phyloP scores from a whole-genome alignment of 2,329 filamentous ascomycete species.

The Thyridium curvatum region DNA sequence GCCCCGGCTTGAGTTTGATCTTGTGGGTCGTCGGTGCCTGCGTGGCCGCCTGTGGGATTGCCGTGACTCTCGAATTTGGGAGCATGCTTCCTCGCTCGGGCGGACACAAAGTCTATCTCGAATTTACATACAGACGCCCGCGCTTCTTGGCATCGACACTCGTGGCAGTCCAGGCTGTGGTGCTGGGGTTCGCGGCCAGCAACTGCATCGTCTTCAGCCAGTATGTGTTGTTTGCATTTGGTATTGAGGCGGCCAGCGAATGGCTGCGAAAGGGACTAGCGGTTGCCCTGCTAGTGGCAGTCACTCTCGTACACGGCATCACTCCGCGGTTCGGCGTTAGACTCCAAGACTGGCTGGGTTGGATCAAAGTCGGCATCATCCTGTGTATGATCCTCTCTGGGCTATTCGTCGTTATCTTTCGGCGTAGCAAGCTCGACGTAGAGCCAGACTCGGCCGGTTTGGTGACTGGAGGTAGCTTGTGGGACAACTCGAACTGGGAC shows the following conservation, averaged over 20 bases:
- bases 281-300: conserved; percentile 45
- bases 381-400: conserved; percentile 56
- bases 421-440: conserved; percentile 14
- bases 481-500: conserved; percentile 62
- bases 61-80: conserved; percentile 60
- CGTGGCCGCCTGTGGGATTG: conserved; percentile 54
- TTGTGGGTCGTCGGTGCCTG: conserved; percentile 59
- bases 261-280: conserved; percentile 49
- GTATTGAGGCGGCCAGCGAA: conserved; percentile 38
- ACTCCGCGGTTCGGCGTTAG: conserved; percentile 50
- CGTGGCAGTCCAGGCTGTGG: conserved; percentile 55
- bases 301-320: conserved; percentile 54
- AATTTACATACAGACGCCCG: conserved; percentile 60
- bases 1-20: conserved; percentile 53
- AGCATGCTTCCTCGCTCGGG: conserved; percentile 66
- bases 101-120: conserved; percentile 64
- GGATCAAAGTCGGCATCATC: conserved; percentile 55
- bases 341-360: conserved; percentile 56
- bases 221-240: conserved; percentile 55
- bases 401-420: conserved; percentile 49
- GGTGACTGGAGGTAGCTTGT: conserved; percentile 29
- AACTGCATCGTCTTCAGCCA: conserved; percentile 66
- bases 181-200: conserved; percentile 62
- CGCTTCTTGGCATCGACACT: conserved; percentile 58
- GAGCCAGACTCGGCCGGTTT: neutral